These are phyloP conservation scores for Aphanomyces cochlioides DNA, from an alignment of 352 stramenopile genomes.

Conservation along the genomic window DNA sequence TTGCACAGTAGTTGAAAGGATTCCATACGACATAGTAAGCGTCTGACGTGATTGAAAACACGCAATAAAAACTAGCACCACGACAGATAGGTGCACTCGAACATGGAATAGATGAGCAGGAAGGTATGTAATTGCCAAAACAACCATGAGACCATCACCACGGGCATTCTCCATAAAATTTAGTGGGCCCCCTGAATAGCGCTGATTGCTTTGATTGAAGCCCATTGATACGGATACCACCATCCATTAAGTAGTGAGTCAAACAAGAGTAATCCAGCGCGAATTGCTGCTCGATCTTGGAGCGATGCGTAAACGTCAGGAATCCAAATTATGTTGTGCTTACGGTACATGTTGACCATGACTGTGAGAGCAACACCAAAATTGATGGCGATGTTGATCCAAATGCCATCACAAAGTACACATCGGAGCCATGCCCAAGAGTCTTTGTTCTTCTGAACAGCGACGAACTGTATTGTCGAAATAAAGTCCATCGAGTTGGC, in stretches of 20 bases:
- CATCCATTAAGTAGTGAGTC: neutral
- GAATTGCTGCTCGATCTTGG: neutral
- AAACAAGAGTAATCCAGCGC: neutral
- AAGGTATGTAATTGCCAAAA: neutral
- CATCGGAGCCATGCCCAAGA: neutral
- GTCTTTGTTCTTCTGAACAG: neutral
- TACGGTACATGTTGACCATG: neutral
- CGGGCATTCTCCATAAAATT: neutral
- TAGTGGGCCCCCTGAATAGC: neutral
- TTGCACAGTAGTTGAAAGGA: neutral
- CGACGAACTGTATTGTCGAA: neutral
- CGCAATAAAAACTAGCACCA: neutral
- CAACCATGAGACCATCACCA: constrained; percentile 16
- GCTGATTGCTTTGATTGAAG: neutral
- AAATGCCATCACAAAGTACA: constrained; percentile 10
- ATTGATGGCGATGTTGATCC: neutral
- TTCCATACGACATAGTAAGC: neutral
- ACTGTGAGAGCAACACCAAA: neutral
- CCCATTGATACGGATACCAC: constrained; percentile 21
- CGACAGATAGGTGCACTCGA: neutral
- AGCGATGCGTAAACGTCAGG: constrained; percentile 14
- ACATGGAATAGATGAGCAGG: neutral
- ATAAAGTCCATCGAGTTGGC: neutral
- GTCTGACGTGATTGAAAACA: neutral
- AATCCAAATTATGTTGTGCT: constrained; percentile 1